Base-by-base conservation (phyloP, 2,329 filamentous ascomycete species). In the Tolypocladium amazonense region DNA sequence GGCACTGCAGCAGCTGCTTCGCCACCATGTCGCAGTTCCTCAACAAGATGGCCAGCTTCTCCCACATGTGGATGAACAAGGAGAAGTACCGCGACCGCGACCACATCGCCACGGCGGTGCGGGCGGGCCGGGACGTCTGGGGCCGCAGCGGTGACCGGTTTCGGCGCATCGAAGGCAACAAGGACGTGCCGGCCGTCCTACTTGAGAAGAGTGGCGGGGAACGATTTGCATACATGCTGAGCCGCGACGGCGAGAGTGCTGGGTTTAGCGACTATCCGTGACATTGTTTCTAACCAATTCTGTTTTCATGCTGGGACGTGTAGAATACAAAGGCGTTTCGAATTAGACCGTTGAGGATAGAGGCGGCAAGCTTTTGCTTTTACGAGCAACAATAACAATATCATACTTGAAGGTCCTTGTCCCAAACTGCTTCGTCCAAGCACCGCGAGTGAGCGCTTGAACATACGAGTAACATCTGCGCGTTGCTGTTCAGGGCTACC, bases 1-100 rank as follows among this genome's bases (percentile, higher is more conserved):
- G 84, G 84, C 83, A 87, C 69, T 87, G 84, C 73, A 84, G 80
- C 57, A 81, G 76, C 59, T 87, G 84, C 72, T 85, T 85, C 68
- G 71, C 76, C 23, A 85, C 81, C 1, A 70, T 87, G 23, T 74
- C 74, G 4, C 79, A 84, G 67, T 74, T 85, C 65, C 70, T 81
- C 55, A 77, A 76, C 63, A 86, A 85, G 69, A 77, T 86, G 73
- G 72, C 75, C 12, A 79, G 77, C 60, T 85, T 84, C 69, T 83
- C 80, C 25, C 83, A 86, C 66, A 70, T 70, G 15, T 77, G 73
- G 69, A 78, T 80, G 73, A 84, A 86, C 63, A 73, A 73, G 25
- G 73, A 77, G 18, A 66, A 72, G 60, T 84, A 77, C 62, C 75
- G 77, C 57, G 73, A 84, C 61, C 70, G 68, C 55, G 70, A 75